Evolutionary conservation across 2,329 filamentous ascomycete species (phyloP), one percentile per base, ranked within the genome.

Genomic region (Bimuria novae-zelandiae): DNA sequence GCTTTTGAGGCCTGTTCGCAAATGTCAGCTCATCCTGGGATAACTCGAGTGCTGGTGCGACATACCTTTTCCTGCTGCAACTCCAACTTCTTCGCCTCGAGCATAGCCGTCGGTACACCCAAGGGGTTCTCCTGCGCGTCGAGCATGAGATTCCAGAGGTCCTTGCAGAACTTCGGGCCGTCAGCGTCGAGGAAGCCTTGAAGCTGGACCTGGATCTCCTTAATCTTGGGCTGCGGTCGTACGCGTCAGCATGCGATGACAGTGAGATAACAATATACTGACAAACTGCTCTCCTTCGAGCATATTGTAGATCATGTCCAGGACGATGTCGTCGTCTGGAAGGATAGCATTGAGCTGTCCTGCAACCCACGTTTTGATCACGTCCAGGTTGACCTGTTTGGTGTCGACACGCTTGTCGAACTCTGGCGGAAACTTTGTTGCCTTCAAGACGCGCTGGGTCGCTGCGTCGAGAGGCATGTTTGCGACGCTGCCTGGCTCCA

Each of bases 291-390:
- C 78, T 42, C 87, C 87, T 71, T 97, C 92, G 25, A 89, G 73
- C 40, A 87, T 72, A 52, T 85, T 85, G 75, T 84, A 87, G 64
- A 84, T 84, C 40, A 97, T 85, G 76, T 97, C 92, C 61, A 94
- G 94, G 3, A 97, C 89, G 44, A 99, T 91, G 70, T 99, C 94
- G 71, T 99, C 94, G 65, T 99, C 94, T 63, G 84, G 89, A n/a
- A 89, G 89, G 36, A 97, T 79, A 42, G 90, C 88, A 21, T 88
- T 89, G 51, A 99, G 90, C 73, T 88, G 90, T 66, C 87, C 85
- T 4, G 90, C 89, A 72, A 97, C 97, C 94, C 94, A 99, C 80
- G 92, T 97, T 82, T 97, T 97, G 86, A 99, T 96, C 51, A 99
- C 90, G 75, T 96, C 91, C 45, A 96, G 81, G 72, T 99, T 97